These are phyloP conservation scores for Penicillium sp. DNA, from an alignment of 2,329 filamentous ascomycete species.

Conservation along the genomic window DNA sequence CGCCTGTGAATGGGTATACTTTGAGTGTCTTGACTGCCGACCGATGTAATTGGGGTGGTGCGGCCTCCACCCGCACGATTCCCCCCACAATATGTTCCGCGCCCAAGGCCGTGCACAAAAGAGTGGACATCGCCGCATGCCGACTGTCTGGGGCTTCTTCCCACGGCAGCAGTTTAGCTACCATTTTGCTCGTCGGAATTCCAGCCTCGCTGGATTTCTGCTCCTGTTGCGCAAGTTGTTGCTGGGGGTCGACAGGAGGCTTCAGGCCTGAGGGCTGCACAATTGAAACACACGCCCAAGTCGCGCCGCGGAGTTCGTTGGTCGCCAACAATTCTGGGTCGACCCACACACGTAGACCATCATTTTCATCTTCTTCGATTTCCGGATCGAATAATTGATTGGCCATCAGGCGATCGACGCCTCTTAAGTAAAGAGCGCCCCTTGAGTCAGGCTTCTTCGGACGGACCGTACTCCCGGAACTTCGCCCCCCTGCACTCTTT, in stretches of 20 bases:
- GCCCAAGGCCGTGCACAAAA: slow-evolving; percentile 71
- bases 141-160: slow-evolving; percentile 80
- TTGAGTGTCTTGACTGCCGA: slow-evolving; percentile 67
- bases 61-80: slow-evolving; percentile 81
- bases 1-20: slow-evolving; percentile 72
- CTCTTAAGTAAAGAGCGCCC: slow-evolving; percentile 68
- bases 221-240: slow-evolving; percentile 63
- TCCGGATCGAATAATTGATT: slow-evolving; percentile 77
- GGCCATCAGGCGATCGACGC: slow-evolving; percentile 68
- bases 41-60: slow-evolving; percentile 67
- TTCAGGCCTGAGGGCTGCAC: slow-evolving; percentile 77
- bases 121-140: slow-evolving; percentile 73
- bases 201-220: slow-evolving; percentile 57
- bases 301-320: slow-evolving; percentile 71
- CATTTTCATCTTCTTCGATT: slow-evolving; percentile 51
- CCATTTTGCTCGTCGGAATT: slow-evolving; percentile 62
- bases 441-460: slow-evolving; percentile 62
- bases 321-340: slow-evolving; percentile 72
- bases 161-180: slow-evolving; percentile 77
- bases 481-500: slow-evolving; percentile 69
- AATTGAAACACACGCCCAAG: slow-evolving; percentile 80
- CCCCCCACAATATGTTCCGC: slow-evolving; percentile 75
- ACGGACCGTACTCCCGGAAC: slow-evolving; percentile 68
- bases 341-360: slow-evolving; percentile 74
- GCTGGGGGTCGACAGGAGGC: slow-evolving; percentile 65